These are phyloP conservation scores for Paralagenidium karlingii DNA, from an alignment of 352 stramenopile species.

Conservation along the genomic window DNA sequence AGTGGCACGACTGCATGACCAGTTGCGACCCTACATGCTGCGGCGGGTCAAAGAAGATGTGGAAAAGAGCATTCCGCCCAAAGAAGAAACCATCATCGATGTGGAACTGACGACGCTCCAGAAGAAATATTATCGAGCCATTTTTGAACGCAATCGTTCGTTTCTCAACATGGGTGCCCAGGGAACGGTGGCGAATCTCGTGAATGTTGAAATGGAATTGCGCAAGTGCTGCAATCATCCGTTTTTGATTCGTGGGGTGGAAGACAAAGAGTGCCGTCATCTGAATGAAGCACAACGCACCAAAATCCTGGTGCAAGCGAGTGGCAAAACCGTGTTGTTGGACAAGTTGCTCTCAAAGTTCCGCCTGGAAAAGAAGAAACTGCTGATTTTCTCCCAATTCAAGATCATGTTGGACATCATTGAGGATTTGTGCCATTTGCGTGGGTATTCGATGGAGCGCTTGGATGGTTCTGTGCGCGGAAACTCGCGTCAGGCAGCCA, in stretches of 20 bases:
- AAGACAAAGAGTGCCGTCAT: slow-evolving; percentile 92
- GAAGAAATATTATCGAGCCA: slow-evolving; percentile 94
- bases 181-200: slow-evolving; percentile 91
- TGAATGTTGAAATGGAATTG: slow-evolving; percentile 99
- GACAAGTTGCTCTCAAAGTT: slow-evolving; percentile 99
- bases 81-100: slow-evolving; percentile 99
- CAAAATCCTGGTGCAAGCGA: slow-evolving; percentile 73
- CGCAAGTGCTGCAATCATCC: slow-evolving; percentile 99
- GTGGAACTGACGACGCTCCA: slow-evolving; percentile 99
- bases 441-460: slow-evolving; percentile 85
- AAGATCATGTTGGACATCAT: slow-evolving; percentile 98
- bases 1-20: slow-evolving; percentile 92
- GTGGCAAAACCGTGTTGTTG: slow-evolving; percentile 97
- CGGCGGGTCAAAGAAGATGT: slow-evolving; percentile 99
- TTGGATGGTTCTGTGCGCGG: slow-evolving; percentile 95
- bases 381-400: slow-evolving; percentile 99
- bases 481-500: slow-evolving; percentile 96
- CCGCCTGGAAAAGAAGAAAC: slow-evolving; percentile 93
- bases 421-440: slow-evolving; percentile 73
- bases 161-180: slow-evolving; percentile 83
- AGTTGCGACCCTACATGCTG: slow-evolving; percentile 98
- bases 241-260: slow-evolving; percentile 96
- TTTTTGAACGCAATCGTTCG: slow-evolving; percentile 97
- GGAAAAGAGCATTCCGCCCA: slow-evolving; percentile 98
- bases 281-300: slow-evolving; percentile 57